Evolutionary conservation across 192 early-diverging fungal species (phyloP), one percentile per base, ranked within the genome.

Genomic region (Glomus cerebriforme): DNA sequence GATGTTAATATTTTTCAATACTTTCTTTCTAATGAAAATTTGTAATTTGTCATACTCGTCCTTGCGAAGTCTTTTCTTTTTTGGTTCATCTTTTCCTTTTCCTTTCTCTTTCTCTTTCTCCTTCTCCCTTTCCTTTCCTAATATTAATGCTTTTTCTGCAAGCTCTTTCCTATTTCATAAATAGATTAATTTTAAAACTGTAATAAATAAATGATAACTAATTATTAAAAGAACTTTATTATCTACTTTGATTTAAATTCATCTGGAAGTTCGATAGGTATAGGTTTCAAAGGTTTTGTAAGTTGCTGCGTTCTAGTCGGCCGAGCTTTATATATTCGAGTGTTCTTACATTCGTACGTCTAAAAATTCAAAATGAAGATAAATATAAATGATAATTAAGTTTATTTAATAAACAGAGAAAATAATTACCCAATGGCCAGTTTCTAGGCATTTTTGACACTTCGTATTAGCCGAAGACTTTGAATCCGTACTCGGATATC

Each of bases 221-320:
- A 31, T 32, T 2, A 13, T 43, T 47, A 9, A 32, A 24, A 64
- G n/a, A 62, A 75, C 6, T 54, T 62, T n/a, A 34, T 4, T 34
- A 59, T 32, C 22, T 79, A 79, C 79, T 86, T 88, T 72, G 82
- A 73, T 59, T 81, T 73, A 32, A 89, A 84, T 69, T 88, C 87
- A 2, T 81, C 82, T 3, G 87, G 87, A 19, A 90, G 65, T 60
- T 88, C 86, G 31, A 85, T 77, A 22, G 82, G 69, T 19, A 83
- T 73, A 13, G 85, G 74, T 70, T 87, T 90, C 6, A 90, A 39
- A 8, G 89, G 89, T 62, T 87, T 87, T 73, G 84, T 85, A 3
- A 90, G 84, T 31, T 90, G 89, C 62, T 90, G 89, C 67, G 89
- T 90, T 39, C 89, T 85, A 19, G 87, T 88, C 9, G 89, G 89